phyloP scores from a whole-genome alignment of 1,284 basidiomycete genomes.

The Trichosporon sp. region DNA sequence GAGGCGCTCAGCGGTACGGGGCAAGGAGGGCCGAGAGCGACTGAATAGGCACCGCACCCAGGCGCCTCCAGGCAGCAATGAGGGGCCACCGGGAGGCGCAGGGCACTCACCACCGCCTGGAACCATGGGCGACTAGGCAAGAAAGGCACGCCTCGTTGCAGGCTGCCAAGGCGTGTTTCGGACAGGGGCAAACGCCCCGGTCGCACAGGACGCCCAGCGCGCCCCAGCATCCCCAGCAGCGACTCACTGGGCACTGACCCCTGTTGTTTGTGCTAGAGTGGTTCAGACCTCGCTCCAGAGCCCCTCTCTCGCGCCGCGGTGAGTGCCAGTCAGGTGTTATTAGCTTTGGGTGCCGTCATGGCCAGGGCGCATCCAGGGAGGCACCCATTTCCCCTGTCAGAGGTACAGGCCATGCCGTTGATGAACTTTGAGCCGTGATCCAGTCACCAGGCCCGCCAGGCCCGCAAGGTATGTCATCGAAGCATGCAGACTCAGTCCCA shows the following conservation, averaged over 20 bases:
- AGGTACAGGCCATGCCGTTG: conserved; percentile 12
- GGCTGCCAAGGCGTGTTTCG: neutral
- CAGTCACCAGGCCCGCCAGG: neutral
- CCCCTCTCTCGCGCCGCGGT: no score
- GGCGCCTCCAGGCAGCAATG: no score
- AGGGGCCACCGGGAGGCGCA: neutral
- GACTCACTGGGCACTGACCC: neutral
- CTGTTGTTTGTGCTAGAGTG: neutral
- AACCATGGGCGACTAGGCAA: no score
- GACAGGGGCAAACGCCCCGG: neutral
- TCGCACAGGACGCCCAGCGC: neutral
- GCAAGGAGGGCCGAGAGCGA: neutral
- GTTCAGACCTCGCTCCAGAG: neutral
- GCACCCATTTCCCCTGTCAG: conserved; percentile 15
- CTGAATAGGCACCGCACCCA: neutral
- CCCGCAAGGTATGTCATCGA: conserved; percentile 5
- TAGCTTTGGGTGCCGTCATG: conserved; percentile 11
- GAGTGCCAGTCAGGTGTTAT: neutral
- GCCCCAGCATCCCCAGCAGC: no score
- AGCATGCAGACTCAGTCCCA: neutral
- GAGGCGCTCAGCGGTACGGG: no score
- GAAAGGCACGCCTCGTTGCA: neutral
- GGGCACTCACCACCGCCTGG: neutral
- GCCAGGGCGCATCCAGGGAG: neutral
- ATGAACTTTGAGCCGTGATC: conserved; percentile 10